Evolutionary conservation across 75 land plant genomes (phyloP), one percentile per base, ranked within the genome.

Genomic region (Cryptomeria japonica): DNA sequence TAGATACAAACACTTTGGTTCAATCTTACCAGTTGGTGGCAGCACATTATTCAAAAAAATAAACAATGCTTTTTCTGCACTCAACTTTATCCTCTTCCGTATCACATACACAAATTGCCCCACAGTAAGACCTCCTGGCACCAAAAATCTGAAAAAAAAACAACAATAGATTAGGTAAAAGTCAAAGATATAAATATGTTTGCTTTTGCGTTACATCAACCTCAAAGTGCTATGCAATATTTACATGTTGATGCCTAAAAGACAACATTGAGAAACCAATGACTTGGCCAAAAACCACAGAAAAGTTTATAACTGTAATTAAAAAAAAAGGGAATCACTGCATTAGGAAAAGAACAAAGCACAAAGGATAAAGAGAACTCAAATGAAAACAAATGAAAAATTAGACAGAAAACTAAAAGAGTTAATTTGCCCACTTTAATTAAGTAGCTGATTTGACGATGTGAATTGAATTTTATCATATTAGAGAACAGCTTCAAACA

Each of bases 21-120:
- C 7, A 36, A 22, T 19, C 83, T 68, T 84, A 93, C 94, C 94
- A 56, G 94, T 92, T 11, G 94, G 95, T 18, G 96, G 95, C 15
- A 94, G 80, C 28, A 93, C 89, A 83, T 94, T 94, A 86, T 93
- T 93, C 83, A 94, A 94, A 88, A 94, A 94, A 22, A 94, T 91
- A 87, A 94, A 94, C 16, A 94, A 93, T 13, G 95, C 95, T 89
- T 92, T 92, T 68, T 92, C 93, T 56, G 93, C 86, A 56, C 90
- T 92, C 85, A 92, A 87, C 58, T 92, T 94, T 22, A 94, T 94
- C 86, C 95, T 91, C 92, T 93, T 94, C 19, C 95, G 89, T 49
- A 94, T 88, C 15, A 94, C 95, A 64, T 93, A 93, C n/a, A 93
- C 94, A 87, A 93, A 93, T 87, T 93, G 94, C 49, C 93, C 93